phyloP scores from a whole-genome alignment of 345 rosid genomes.

The Raphanus raphanistrum region DNA sequence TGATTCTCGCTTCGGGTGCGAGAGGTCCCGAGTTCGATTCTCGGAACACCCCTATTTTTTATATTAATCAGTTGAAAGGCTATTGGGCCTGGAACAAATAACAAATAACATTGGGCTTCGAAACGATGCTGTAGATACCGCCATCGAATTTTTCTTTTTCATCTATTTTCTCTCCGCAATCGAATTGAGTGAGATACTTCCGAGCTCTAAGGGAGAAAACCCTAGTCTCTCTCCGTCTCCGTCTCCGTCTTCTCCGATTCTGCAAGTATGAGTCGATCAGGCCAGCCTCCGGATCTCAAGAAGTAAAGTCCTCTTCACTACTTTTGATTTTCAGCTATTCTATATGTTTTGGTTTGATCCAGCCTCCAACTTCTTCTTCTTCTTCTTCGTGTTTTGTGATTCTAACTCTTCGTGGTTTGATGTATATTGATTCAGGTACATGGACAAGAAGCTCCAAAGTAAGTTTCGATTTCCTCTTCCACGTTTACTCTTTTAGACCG shows the following conservation, averaged over 20 bases:
- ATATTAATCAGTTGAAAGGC: not conserved
- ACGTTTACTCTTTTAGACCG: not conserved
- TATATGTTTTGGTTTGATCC: not conserved
- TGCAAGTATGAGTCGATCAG: conserved; percentile 69
- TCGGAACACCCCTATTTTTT: conserved; percentile 60
- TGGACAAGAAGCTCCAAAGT: conserved; percentile 88
- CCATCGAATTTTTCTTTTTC: not conserved
- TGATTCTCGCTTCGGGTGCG: conserved; percentile 99
- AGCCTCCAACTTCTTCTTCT: not conserved
- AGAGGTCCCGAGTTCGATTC: conserved; percentile 96
- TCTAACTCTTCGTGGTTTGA: not conserved
- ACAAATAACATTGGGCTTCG: not conserved
- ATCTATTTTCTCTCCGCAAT: not conserved
- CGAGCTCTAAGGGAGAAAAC: conserved; percentile 11
- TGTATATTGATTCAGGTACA: conserved; percentile 50
- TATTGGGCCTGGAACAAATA: not conserved
- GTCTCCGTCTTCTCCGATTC: conserved; percentile 21
- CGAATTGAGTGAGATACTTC: not conserved
- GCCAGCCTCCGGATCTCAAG: conserved; percentile 82
- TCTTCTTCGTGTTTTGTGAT: not conserved
- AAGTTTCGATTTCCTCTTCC: conserved; percentile 16
- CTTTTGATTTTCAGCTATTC: not conserved
- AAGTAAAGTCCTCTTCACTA: conserved; percentile 39
- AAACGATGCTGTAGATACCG: not conserved
- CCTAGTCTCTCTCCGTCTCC: conserved; percentile 14